Base-by-base conservation (phyloP, 1,284 basidiomycete genomes). In the Trichosporon sp. region DNA sequence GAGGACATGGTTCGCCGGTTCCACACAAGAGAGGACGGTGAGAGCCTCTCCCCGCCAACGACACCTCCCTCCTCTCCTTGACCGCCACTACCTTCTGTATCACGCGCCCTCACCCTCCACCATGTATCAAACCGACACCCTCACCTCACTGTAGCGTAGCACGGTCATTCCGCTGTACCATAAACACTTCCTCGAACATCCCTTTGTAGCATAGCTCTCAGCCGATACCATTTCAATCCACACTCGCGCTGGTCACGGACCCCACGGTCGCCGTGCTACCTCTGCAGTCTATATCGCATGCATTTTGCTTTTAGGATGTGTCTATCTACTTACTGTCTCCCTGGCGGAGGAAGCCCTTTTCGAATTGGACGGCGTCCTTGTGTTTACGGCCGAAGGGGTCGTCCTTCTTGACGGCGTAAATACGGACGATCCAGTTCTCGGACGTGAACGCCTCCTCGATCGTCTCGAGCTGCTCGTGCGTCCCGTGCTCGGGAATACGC, bases 351-450 rank as follows among this genome's bases (percentile, higher is more conserved):
- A 35, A 37, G 35, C 70, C 96, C 37, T 88, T 86, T 31, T 87
- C 86, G 79, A 98, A 99, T 21, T 91, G 91, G 70, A 92, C 93
- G 2, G 93, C 96, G 66, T 86, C 89, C 86, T 93, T 93, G 71
- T 91, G 89, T 76, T 94, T 92, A 74, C 97, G 89, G 26, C 95
- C 96, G 2, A 99, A 87, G 19, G 89, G 84, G 84, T 99, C 97
- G 69, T 97, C 94, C 80, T 94, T 94, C 86, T 95, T 96, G 68
- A 99, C 97, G 80, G 94, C 87, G 81, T 95, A 99, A 80, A 99
- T 98, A 65, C 97, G 91, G 79, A 94, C 94, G 77, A 98, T 96
- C 96, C 95, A 98, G 85, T 98, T 98, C 85, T 98, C 95, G 8
- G 93, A 94, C 1, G 95, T 97, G 86, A 95, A 98, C 7, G 94